Conservation (phyloP, 768 basidiomycete genomes). For the Suillus brevipes region DNA sequence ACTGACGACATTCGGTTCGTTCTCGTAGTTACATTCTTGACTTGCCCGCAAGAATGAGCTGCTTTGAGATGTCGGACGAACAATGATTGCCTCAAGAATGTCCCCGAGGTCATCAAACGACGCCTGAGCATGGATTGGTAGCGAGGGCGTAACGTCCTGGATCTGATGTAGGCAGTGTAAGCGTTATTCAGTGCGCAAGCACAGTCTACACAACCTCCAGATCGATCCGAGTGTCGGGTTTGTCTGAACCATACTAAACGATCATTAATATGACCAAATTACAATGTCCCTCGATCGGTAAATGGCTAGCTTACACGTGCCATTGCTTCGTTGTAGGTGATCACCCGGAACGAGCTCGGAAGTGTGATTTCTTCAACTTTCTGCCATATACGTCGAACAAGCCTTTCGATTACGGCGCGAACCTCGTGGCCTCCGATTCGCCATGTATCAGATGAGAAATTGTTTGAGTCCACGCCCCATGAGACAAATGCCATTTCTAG, state of each 20-base stretch:
- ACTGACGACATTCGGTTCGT: constrained; percentile 31
- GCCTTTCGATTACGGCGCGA: constrained; percentile 71
- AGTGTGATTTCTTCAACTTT: constrained; percentile 63
- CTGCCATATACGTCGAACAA: constrained; percentile 77
- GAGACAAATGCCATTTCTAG: constrained; percentile 94
- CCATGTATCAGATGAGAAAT: constrained; percentile 51
- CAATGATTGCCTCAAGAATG: constrained; percentile 32
- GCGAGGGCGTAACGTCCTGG: constrained; percentile 30
- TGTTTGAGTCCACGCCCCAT: constrained; percentile 51
- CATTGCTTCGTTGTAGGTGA: constrained; percentile 94
- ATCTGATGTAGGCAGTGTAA: constrained; percentile 31
- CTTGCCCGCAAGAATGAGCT: constrained; percentile 30
- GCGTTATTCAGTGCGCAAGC: constrained; percentile 5
- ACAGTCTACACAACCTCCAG: constrained; percentile 63
- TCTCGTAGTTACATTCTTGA: constrained; percentile 15
- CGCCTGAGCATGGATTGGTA: constrained; percentile 29
- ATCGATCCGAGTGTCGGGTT: constrained; percentile 88
- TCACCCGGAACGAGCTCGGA: constrained; percentile 66
- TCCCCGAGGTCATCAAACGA: constrained; percentile 28
- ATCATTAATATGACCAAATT: constrained; percentile 22
- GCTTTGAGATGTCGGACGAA: constrained; percentile 29
- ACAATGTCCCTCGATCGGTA: constrained; percentile 13
- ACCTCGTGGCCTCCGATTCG: constrained; percentile 86
- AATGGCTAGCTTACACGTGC: constrained; percentile 54
- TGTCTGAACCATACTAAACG: constrained; percentile 86